Conservation (phyloP, 371 early-diverging fungal genomes). For the Rhizopus arrhizus region DNA sequence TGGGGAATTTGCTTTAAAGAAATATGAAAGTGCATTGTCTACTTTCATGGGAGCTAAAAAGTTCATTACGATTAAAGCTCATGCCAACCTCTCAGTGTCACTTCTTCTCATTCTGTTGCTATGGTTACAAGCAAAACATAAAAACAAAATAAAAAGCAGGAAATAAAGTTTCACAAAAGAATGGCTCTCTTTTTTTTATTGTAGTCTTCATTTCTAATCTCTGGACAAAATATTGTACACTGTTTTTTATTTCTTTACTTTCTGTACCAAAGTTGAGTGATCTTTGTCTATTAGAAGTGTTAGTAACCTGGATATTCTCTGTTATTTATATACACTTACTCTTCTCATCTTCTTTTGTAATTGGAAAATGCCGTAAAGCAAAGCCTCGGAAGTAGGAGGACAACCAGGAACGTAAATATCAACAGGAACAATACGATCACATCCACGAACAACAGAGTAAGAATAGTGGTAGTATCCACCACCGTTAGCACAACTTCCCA, state of each 20-base stretch:
- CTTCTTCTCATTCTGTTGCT: too few relatives aligned
- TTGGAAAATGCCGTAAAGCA: conserved; percentile 96
- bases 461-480: conserved; percentile 99
- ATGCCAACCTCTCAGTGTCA: too few relatives aligned
- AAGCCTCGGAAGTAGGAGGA: conserved; percentile 96
- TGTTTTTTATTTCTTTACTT: conserved; percentile 39
- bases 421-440: conserved; percentile 96
- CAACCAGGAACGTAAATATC: conserved; percentile 98
- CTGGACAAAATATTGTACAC: neutral
- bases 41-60: too few relatives aligned
- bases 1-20: too few relatives aligned
- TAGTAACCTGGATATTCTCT: neutral
- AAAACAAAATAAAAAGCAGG: neutral
- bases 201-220: neutral
- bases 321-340: conserved; percentile 36
- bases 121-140: neutral
- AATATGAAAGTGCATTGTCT: too few relatives aligned
- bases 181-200: conserved; percentile 10
- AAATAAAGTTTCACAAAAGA: conserved; percentile 2
- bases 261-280: conserved; percentile 62
- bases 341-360: conserved; percentile 96
- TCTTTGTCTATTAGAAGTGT: conserved; percentile 41
- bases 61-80: too few relatives aligned
- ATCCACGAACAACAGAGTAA: conserved; percentile 93
- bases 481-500: conserved; percentile 98